Conservation (phyloP, 225 moss, liverwort and hornwort genomes). For the Bryum argenteum region DNA sequence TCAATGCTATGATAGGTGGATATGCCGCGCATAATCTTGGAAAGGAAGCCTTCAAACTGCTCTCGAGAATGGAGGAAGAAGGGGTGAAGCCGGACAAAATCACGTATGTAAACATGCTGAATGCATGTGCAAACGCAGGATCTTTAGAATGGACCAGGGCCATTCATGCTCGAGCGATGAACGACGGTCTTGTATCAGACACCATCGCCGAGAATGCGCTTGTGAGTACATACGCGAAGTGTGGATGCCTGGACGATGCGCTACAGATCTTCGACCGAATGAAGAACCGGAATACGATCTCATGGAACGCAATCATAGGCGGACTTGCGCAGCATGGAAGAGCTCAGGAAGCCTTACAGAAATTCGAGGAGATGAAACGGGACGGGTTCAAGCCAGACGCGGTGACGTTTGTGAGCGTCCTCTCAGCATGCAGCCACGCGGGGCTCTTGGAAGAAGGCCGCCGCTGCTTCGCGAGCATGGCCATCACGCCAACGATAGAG, state of each 20-base stretch:
- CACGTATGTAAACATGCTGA: constrained; percentile 47
- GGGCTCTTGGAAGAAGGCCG: constrained; percentile 58
- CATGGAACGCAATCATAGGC: constrained; percentile 56
- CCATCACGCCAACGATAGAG: constrained; percentile 39
- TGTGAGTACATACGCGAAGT: constrained; percentile 46
- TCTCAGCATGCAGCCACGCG: constrained; percentile 57
- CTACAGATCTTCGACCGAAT: constrained; percentile 43
- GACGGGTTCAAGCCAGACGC: constrained; percentile 43
- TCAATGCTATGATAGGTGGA: constrained; percentile 52
- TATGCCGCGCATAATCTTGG: constrained; percentile 39
- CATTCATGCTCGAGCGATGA: constrained; percentile 33
- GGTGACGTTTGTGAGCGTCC: constrained; percentile 47
- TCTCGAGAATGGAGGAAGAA: constrained; percentile 35
- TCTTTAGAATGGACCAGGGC: constrained; percentile 38
- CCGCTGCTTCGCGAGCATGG: constrained; percentile 31
- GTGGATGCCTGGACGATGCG: constrained; percentile 56
- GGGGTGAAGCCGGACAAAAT: constrained; percentile 46
- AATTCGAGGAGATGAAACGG: constrained; percentile 39
- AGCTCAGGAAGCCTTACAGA: constrained; percentile 38
- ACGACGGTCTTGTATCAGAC: constrained; percentile 29
- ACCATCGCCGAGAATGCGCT: constrained; percentile 46
- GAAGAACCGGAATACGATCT: constrained; percentile 42
- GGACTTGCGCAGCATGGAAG: constrained; percentile 59
- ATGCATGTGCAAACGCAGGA: constrained; percentile 49
- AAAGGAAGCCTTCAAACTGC: constrained; percentile 44